A percentile compares a stretch with the other conserved stretches of the same genome.
Conservation (phyloP, 2,329 filamentous ascomycete genomes). For the Aspergillus neoniger region DNA sequence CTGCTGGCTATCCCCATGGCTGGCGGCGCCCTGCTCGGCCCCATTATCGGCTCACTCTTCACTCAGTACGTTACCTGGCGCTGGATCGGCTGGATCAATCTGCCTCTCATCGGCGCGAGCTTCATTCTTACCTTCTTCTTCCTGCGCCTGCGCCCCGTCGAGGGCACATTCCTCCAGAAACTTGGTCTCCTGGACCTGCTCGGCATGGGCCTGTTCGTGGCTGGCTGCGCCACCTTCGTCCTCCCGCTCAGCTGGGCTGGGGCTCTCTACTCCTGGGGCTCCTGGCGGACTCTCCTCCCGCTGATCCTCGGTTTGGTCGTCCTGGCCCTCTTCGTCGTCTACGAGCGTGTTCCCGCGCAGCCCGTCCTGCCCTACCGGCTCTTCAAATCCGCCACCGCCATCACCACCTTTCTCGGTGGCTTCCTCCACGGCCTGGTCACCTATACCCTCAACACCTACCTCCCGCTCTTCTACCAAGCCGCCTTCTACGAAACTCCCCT, state of each 20-base stretch:
- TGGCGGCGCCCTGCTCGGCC: slow-evolving; percentile 55
- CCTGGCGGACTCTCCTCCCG: slow-evolving; percentile 62
- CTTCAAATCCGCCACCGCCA: slow-evolving; percentile 46
- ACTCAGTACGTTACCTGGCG: slow-evolving; percentile 36
- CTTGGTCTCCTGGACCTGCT: slow-evolving; percentile 62
- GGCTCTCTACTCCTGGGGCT: slow-evolving; percentile 63
- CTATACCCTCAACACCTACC: slow-evolving; percentile 56
- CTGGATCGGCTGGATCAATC: slow-evolving; percentile 71
- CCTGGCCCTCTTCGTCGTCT: slow-evolving; percentile 55
- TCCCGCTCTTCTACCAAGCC: slow-evolving; percentile 44
- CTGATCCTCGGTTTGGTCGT: slow-evolving; percentile 57
- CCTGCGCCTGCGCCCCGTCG: slow-evolving; percentile 51
- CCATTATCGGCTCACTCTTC: slow-evolving; percentile 31
- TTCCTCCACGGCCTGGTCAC: slow-evolving; percentile 55
- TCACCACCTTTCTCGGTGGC: slow-evolving; percentile 54
- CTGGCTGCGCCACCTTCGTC: slow-evolving; percentile 57
- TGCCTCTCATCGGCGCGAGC: slow-evolving; percentile 48
- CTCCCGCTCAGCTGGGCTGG: slow-evolving; percentile 65
- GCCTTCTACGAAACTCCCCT: slow-evolving; percentile 54
- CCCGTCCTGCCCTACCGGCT: slow-evolving; percentile 50
- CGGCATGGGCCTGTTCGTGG: slow-evolving; percentile 61
- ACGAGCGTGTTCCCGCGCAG: slow-evolving; percentile 53
- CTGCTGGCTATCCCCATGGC: slow-evolving; percentile 69
- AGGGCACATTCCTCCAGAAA: slow-evolving; percentile 49
- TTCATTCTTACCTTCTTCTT: slow-evolving; percentile 47